These are phyloP conservation scores for Canavalia ensiformis DNA, from an alignment of 306 rosid species.

Conservation along the genomic window DNA sequence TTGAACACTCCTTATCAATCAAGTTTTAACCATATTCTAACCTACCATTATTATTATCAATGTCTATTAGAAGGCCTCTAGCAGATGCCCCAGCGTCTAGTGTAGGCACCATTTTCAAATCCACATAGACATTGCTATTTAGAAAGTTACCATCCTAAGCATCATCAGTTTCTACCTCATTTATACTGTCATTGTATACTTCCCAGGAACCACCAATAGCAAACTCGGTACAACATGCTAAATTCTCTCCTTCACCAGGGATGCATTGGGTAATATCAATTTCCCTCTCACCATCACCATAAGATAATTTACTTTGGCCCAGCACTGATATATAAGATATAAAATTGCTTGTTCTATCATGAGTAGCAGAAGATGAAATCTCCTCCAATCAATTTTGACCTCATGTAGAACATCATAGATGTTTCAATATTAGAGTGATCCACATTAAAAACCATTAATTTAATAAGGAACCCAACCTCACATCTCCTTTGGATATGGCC, in stretches of 20 bases:
- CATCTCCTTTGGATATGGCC: too few species aligned
- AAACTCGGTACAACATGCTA: constrained; percentile 52
- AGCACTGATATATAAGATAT: constrained; percentile 62
- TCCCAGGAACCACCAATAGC: constrained; percentile 46
- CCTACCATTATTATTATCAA: constrained; percentile 46
- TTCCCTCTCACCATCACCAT: constrained; percentile 63
- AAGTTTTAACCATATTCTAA: constrained; percentile 49
- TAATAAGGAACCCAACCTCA: too few species aligned
- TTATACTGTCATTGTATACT: constrained; percentile 37
- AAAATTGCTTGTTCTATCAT: constrained; percentile 59
- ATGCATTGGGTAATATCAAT: constrained; percentile 46
- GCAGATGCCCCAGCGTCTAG: constrained; percentile 51
- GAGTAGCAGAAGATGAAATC: constrained; percentile 57
- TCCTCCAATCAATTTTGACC: constrained; percentile 39
- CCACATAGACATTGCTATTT: constrained; percentile 28
- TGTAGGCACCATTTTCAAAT: constrained; percentile 28
- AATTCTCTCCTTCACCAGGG: constrained; percentile 50
- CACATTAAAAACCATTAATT: too few species aligned
- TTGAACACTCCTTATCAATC: constrained; percentile 50
- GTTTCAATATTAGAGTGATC: too few species aligned
- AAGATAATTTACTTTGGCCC: constrained; percentile 72
- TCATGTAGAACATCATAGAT: too few species aligned
- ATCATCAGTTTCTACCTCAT: constrained; percentile 34
- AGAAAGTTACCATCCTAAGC: constrained; percentile 48
- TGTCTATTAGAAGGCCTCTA: constrained; percentile 52